Evolutionary conservation across 805 yeast genomes (phyloP).

Genomic region (Blastobotrys chiropterorum): DNA sequence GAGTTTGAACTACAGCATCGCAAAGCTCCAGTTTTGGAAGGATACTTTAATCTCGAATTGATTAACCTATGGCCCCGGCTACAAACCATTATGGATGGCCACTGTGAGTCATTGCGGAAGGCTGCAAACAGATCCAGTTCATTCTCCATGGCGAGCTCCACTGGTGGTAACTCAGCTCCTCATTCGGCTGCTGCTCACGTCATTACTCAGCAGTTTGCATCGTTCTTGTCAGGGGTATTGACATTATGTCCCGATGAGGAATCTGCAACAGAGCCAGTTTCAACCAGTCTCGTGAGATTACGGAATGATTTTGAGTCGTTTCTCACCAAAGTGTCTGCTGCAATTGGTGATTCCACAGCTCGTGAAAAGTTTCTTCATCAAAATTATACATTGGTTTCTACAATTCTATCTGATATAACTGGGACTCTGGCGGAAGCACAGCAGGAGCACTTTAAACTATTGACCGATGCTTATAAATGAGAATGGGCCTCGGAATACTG

Average conservation of each 20-base stretch:
- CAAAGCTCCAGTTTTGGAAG: conserved; percentile 64
- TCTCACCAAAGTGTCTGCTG: conserved; percentile 59
- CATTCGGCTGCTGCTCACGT: conserved; percentile 43
- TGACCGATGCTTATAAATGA: conserved; percentile 38
- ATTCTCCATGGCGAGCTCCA: conserved; percentile 26
- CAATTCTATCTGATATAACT: conserved; percentile 43
- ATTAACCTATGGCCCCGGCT: conserved; percentile 82
- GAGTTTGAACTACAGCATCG: conserved; percentile 63
- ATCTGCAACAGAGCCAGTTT: conserved; percentile 59
- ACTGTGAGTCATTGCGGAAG: conserved; percentile 65
- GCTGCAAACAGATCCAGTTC: conserved; percentile 36
- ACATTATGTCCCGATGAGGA: conserved; percentile 40
- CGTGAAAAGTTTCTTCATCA: conserved; percentile 68
- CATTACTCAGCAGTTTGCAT: conserved; percentile 75
- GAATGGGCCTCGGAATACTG: not conserved
- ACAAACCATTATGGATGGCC: conserved; percentile 66
- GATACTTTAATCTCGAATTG: conserved; percentile 58
- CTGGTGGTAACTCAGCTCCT: conserved; percentile 27
- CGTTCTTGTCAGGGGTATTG: conserved; percentile 62
- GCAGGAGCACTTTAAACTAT: conserved; percentile 38
- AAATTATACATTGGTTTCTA: conserved; percentile 59
- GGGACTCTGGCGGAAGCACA: conserved; percentile 40
- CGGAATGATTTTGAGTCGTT: conserved; percentile 75
- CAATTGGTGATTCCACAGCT: conserved; percentile 30
- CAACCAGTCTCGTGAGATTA: conserved; percentile 59